Evolutionary conservation across 2,329 filamentous ascomycete genomes (phyloP).

Genomic region (Arachnomyces sp.): DNA sequence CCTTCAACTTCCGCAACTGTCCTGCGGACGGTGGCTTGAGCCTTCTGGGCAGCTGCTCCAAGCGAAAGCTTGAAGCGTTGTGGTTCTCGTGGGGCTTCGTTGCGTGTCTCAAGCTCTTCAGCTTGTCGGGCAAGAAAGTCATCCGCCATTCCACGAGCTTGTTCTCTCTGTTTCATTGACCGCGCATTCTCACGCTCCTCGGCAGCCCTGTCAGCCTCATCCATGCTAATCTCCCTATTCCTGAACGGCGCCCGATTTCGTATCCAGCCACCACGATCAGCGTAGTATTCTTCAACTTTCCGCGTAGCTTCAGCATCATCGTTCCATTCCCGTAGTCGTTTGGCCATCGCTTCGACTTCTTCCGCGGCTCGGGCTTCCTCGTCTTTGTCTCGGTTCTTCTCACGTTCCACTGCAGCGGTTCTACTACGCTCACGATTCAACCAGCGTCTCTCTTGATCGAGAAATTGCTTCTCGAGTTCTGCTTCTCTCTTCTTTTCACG

Average conservation of each 20-base stretch:
- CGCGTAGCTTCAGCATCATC: conserved; percentile 73
- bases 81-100: conserved; percentile 44
- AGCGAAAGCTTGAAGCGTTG: conserved; percentile 88
- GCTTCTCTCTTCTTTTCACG: conserved; percentile 61
- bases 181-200: conserved; percentile 68
- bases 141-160: conserved; percentile 76
- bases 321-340: conserved; percentile 72
- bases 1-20: conserved; percentile 92
- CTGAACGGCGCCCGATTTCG: conserved; percentile 69
- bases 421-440: conserved; percentile 77
- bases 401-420: conserved; percentile 75
- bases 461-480: conserved; percentile 70
- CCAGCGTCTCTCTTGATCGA: conserved; percentile 84
- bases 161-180: conserved; percentile 63
- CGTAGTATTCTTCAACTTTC: conserved; percentile 74
- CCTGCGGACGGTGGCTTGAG: conserved; percentile 53
- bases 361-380: conserved; percentile 59
- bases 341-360: conserved; percentile 58
- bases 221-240: conserved; percentile 62
- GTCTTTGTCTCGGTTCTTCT: conserved; percentile 69
- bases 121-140: conserved; percentile 82
- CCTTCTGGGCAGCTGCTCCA: conserved; percentile 74
- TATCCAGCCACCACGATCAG: conserved; percentile 75
- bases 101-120: conserved; percentile 55
- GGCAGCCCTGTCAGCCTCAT: conserved; percentile 71